phyloP scores from a whole-genome alignment of 305 asterid genomes.

The Fraxinus platypoda region DNA sequence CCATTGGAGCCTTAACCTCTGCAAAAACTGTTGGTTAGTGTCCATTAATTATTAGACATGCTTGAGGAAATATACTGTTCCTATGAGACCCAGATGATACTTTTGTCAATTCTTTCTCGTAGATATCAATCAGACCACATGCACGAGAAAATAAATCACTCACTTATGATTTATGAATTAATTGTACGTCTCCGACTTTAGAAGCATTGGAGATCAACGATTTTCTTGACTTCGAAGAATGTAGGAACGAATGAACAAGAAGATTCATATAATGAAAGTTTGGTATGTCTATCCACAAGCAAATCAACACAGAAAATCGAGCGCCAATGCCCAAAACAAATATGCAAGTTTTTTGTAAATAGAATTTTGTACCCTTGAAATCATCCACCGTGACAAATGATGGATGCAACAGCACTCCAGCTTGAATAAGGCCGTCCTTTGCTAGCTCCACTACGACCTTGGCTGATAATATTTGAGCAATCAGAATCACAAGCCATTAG shows the following conservation, averaged over 20 bases:
- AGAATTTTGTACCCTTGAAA: conserved; percentile 39
- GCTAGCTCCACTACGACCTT: conserved; percentile 54
- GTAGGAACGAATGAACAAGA: neutral
- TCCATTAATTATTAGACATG: neutral
- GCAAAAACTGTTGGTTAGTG: neutral
- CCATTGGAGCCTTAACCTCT: conserved; percentile 43
- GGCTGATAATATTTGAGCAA: conserved; percentile 31
- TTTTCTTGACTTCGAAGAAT: neutral
- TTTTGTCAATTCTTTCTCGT: too few relatives aligned
- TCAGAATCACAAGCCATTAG: conserved; percentile 3
- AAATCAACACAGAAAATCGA: neutral
- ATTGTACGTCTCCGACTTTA: neutral
- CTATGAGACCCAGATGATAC: neutral
- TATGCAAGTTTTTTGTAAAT: neutral
- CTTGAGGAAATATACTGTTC: neutral
- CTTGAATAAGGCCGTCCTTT: conserved; percentile 43
- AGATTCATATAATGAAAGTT: neutral
- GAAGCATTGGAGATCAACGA: neutral
- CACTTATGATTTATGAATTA: neutral
- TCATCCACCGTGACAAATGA: conserved; percentile 45
- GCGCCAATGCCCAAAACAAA: neutral
- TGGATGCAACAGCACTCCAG: conserved; percentile 56
- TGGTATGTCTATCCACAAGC: neutral
- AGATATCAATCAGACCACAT: too few relatives aligned
- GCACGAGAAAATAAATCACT: neutral